Evolutionary conservation across 1,139 yeast species (phyloP), one percentile per base, ranked within the genome.

Genomic region (Eremothecium sinecaudum): DNA sequence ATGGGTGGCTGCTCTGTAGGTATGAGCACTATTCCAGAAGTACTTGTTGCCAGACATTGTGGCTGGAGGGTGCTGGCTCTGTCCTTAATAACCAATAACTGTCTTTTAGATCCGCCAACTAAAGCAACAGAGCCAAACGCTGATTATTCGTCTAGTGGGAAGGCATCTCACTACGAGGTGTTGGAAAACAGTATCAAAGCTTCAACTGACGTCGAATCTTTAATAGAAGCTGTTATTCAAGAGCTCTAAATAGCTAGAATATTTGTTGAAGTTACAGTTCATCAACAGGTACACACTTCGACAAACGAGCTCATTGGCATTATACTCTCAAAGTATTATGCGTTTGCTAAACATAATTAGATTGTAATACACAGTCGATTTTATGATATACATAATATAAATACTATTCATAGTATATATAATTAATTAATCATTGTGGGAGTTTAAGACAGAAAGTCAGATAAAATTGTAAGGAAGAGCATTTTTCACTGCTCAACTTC

Each of bases 21-120:
- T 3, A 90, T 90, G 98, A 81, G 94, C 39, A 90, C 97, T 0
- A 96, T 87, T 22, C 96, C 98, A 0, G 98, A 90, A 58, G 94
- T 84, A 2, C 74, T 86, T 44, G 79, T 83, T 10, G 97, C 95
- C 3, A 77, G 95, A 52, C 97, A 90, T 57, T 71, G 79, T 38
- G 93, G 86, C 1, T 59, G 92, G 62, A 68, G 67, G 43, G 94
- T 84, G 3, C 64, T 90, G 42, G 97, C 96, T 0, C 58, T 90
- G 35, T 79, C 93, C 41, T 68, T 90, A 43, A 79, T 90, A 42
- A 90, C 97, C 18, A 90, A 90, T 53, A 76, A 73, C 2, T 87
- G 83, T 24, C 82, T 86, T 7, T 69, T 71, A 15, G 80, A 70
- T n/a, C 69, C 71, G 38, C 90, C 94, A 8, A 79, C 86, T 5